phyloP scores from a whole-genome alignment of 2,329 filamentous ascomycete genomes.

The Pestalotiopsis fici region DNA sequence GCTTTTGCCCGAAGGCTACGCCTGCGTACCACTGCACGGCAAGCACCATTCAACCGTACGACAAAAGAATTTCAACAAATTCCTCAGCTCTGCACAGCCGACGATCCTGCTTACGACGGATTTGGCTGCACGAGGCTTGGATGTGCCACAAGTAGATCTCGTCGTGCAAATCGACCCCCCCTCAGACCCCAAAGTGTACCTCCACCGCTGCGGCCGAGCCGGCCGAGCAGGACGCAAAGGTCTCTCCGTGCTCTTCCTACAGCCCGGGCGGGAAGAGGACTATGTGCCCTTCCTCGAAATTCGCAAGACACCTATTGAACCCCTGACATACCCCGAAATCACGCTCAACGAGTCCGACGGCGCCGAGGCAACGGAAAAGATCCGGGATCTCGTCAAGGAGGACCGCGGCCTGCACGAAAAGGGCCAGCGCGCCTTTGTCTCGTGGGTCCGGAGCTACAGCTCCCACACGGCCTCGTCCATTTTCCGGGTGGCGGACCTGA shows the following conservation, averaged over 20 bases:
- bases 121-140: conserved; percentile 84
- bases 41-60: conserved; percentile 89
- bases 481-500: conserved; percentile 78
- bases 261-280: conserved; percentile 83
- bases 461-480: conserved; percentile 92
- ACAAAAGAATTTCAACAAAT: conserved; percentile 82
- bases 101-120: conserved; percentile 90
- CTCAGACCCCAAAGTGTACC: conserved; percentile 90
- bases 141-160: conserved; percentile 89
- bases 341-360: conserved; percentile 64
- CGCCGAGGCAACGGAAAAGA: conserved; percentile 52
- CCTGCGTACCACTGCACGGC: conserved; percentile 82
- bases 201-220: conserved; percentile 88
- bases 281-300: conserved; percentile 87
- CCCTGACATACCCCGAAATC: conserved; percentile 59
- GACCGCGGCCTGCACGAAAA: conserved; percentile 75
- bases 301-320: conserved; percentile 79
- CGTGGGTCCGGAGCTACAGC: conserved; percentile 87
- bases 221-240: conserved; percentile 87
- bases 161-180: conserved; percentile 84
- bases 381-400: conserved; percentile 57
- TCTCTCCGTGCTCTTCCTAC: conserved; percentile 82
- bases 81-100: conserved; percentile 72
- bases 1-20: conserved; percentile 68
- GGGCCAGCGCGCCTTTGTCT: conserved; percentile 88